Conservation (phyloP, 805 yeast genomes). For the Candida nonsorbophila region DNA sequence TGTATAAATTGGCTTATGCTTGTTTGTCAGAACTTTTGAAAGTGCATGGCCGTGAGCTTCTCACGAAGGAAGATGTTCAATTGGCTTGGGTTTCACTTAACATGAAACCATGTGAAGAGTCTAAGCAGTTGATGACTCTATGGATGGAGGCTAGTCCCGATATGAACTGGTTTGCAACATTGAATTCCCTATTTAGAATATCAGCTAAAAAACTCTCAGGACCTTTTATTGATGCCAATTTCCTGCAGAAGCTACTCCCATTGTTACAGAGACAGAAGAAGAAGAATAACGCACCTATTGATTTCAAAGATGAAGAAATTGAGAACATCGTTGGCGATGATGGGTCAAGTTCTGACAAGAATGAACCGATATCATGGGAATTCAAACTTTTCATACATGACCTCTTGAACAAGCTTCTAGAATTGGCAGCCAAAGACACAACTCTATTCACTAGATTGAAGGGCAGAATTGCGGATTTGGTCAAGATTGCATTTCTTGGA, state of each 20-base stretch:
- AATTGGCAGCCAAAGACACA: slow-evolving; percentile 31
- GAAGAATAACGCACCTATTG: slow-evolving; percentile 16
- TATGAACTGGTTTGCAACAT: slow-evolving; percentile 53
- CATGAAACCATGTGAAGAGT: slow-evolving; percentile 40
- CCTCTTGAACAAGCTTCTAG: slow-evolving; percentile 39
- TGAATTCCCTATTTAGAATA: slow-evolving; percentile 45
- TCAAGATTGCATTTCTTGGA: slow-evolving; percentile 74
- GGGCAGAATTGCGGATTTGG: slow-evolving; percentile 54
- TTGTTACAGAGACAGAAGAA: slow-evolving; percentile 38
- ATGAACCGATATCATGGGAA: slow-evolving; percentile 55
- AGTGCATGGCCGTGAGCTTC: slow-evolving; percentile 38
- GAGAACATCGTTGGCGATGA: slow-evolving; percentile 33
- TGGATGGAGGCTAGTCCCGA: slow-evolving; percentile 56
- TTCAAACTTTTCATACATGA: slow-evolving; percentile 47
- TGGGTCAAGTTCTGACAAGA: slow-evolving; percentile 35
- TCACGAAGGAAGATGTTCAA: slow-evolving; percentile 42
- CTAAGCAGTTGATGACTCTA: slow-evolving; percentile 43
- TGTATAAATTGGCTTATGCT: slow-evolving; percentile 43
- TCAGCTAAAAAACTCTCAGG: slow-evolving; percentile 39
- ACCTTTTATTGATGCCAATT: slow-evolving; percentile 32
- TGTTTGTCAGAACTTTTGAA: slow-evolving; percentile 58
- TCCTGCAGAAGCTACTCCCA: slow-evolving; percentile 36
- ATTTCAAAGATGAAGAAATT: slow-evolving; percentile 38
- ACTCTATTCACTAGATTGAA: slow-evolving; percentile 37
- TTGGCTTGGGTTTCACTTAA: slow-evolving; percentile 57